Base-by-base conservation (phyloP, 2,329 filamentous ascomycete genomes). In the Dothidotthia symphoricarpi region DNA sequence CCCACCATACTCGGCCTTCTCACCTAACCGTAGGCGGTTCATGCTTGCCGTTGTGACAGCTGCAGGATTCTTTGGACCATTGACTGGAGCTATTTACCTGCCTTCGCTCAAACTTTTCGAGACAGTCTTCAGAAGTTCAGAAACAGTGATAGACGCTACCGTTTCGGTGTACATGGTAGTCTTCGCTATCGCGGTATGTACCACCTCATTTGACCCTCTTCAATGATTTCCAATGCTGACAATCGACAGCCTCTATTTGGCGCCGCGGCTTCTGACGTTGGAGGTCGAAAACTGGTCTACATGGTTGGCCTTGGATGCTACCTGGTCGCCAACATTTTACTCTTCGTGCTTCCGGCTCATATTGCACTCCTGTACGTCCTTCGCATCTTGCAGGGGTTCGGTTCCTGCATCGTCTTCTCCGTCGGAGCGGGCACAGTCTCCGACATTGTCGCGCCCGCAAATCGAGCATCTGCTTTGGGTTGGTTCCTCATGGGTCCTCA, bases 121-220 rank as follows among this genome's bases (percentile, higher is more conserved):
- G 11, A 38, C 45, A 1, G 64, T 68, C 27, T 72, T 73, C 41
- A 45, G 64, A 6, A 57, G 59, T 5, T 61, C 59, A 6, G 50
- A 52, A 16, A 63, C 64, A 5, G 59, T 53, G 2, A 66, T 73
- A 25, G 73, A 73, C 45, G 68, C 61, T 3, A 71, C 71, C 0
- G 69, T 73, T n/a, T 65, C 67, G 1, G 63, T 72, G 3, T 74
- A 71, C 47, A 71, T 70, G 68, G 56, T 65, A 8, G 61, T 70
- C 1, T 73, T 73, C 39, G 70, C 69, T 12, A 34, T 73, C 12
- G 63, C 63, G 26, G 47, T 57, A 49, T 13, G 47, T 52, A 33
- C 2, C 12, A 29, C 1, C 16, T 27, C 3, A 22, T 6, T 22
- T 22, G 19, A 9, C 19, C 9, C 9, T 22, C 19, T 22, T 22